Conservation (phyloP, 257 asterid genomes). For the Primulina huaijiensis region DNA sequence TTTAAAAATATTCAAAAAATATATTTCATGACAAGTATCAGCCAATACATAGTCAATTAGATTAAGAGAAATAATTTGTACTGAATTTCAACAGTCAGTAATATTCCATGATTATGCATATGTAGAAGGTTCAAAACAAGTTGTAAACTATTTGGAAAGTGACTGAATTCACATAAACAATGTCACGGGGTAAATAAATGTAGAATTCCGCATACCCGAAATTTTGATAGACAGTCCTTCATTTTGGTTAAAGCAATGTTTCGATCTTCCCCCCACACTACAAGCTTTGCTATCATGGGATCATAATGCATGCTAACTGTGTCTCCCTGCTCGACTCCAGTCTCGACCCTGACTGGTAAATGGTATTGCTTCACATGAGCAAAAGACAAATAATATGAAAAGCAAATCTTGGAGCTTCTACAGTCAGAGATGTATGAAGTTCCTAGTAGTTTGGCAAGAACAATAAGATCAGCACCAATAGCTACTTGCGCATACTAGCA, state of each 20-base stretch:
- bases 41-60: background rate
- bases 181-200: conserved; percentile 1
- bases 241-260: conserved; percentile 68
- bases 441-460: conserved; percentile 13
- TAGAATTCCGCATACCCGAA: conserved; percentile 58
- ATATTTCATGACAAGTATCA: conserved; percentile 4
- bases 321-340: conserved; percentile 97
- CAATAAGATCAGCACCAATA: conserved; percentile 24
- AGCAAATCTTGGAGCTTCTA: conserved; percentile 16
- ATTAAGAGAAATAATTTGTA: conserved; percentile 4
- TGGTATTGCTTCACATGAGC: conserved; percentile 33
- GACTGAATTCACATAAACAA: conserved; percentile 14
- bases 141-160: conserved; percentile 3
- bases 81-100: conserved; percentile 15
- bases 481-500: conserved; percentile 20
- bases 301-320: conserved; percentile 97
- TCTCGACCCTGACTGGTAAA: conserved; percentile 88
- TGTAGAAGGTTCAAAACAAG: conserved; percentile 8
- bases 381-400: conserved; percentile 22
- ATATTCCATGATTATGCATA: conserved; percentile 14
- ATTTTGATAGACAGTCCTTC: conserved; percentile 82
- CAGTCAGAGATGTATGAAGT: conserved; percentile 6
- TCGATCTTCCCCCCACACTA: conserved; percentile 96
- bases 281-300: conserved; percentile 99
- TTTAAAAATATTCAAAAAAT: background rate